These are phyloP conservation scores for Lentinula lateritia DNA, from an alignment of 768 basidiomycete genomes.

Conservation along the genomic window DNA sequence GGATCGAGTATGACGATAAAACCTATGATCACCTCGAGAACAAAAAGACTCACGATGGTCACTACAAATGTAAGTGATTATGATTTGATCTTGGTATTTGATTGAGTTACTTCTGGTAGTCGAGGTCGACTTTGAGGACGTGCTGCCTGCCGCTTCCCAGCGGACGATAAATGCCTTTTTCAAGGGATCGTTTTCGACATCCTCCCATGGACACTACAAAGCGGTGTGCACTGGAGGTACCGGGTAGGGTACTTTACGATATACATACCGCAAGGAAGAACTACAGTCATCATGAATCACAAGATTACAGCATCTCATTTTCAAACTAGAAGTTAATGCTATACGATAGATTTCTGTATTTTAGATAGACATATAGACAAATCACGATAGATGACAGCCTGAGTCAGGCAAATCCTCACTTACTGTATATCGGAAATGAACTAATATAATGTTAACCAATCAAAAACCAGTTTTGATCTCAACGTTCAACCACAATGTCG, in stretches of 20 bases:
- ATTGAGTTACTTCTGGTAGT: background rate
- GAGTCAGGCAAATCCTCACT: no score
- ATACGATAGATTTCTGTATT: no score
- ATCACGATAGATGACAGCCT: no score
- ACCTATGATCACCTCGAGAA: background rate
- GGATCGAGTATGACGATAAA: background rate
- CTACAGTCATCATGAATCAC: no score
- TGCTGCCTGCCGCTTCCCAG: background rate
- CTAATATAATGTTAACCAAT: no score
- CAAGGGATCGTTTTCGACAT: background rate
- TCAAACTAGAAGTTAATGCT: no score
- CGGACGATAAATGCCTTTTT: background rate
- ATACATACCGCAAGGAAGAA: no score
- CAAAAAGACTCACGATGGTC: background rate
- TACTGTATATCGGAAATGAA: no score
- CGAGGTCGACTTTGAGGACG: background rate
- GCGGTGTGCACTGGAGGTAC: background rate
- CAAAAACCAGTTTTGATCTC: constrained; percentile 25
- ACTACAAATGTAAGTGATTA: background rate
- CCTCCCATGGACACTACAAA: background rate
- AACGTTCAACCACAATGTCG: background rate
- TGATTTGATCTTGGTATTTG: background rate
- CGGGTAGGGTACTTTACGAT: no score
- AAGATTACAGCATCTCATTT: no score
- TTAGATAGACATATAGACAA: no score